Percentiles rank a stretch among this genome's conserved stretches.
Evolutionary conservation across 441 rosid species (phyloP).

Genomic region (Sinapis alba): DNA sequence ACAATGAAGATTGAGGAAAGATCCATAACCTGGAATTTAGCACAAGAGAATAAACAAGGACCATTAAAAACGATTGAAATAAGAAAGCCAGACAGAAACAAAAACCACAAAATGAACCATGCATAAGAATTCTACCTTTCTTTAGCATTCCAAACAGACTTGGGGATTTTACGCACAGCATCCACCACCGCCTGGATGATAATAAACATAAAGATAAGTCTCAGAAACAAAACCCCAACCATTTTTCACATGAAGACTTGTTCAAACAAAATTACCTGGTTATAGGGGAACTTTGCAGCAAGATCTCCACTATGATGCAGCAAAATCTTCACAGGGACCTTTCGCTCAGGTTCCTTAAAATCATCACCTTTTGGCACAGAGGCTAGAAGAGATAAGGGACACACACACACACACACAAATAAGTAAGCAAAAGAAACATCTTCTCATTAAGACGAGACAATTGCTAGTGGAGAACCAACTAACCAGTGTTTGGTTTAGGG

Average conservation of each 20-base stretch:
- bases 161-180: constrained; percentile 81
- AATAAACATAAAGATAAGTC: constrained; percentile 16
- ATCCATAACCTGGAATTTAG: constrained; percentile 70
- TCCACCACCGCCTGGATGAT: constrained; percentile 59
- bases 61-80: constrained; percentile 3
- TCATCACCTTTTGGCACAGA: constrained; percentile 40
- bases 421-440: neutral
- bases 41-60: constrained; percentile 30
- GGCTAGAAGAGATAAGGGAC: neutral
- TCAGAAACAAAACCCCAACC: neutral
- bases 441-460: neutral
- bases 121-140: constrained; percentile 80
- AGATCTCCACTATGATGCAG: constrained; percentile 71
- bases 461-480: constrained; percentile 29
- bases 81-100: neutral
- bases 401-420: neutral
- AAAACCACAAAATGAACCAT: neutral
- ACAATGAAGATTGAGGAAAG: constrained; percentile 75
- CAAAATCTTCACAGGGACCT: constrained; percentile 61
- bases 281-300: constrained; percentile 79
- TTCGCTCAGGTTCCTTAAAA: constrained; percentile 46
- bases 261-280: constrained; percentile 50
- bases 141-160: constrained; percentile 88
- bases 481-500: constrained; percentile 48
- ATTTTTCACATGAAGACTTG: constrained; percentile 2